These are phyloP conservation scores for Phlebiopsis gigantea DNA, from an alignment of 768 basidiomycete genomes.

Conservation along the genomic window DNA sequence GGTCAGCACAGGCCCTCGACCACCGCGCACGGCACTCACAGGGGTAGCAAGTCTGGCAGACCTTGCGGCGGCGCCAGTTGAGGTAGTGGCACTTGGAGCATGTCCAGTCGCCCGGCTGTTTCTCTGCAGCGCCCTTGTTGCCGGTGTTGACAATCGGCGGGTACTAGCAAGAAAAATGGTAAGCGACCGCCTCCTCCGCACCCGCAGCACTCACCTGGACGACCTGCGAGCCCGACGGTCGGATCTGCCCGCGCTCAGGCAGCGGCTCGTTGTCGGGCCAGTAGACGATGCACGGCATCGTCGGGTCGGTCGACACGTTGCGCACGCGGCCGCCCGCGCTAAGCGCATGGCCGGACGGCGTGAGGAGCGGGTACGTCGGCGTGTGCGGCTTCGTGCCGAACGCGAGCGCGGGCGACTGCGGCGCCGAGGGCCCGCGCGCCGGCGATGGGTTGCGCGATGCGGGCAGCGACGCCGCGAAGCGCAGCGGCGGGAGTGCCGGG, in stretches of 20 bases:
- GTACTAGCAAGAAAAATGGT: conserved; percentile 51
- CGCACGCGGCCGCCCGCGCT: conserved; percentile 74
- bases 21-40: conserved; percentile 42
- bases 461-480: background rate
- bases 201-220: conserved; percentile 39
- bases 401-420: conserved; percentile 12
- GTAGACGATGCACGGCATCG: conserved; percentile 75
- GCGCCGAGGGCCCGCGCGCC: background rate
- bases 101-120: conserved; percentile 56
- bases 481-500: background rate
- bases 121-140: conserved; percentile 82
- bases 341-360: conserved; percentile 77
- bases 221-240: conserved; percentile 51
- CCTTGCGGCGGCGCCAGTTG: conserved; percentile 84
- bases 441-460: conserved; percentile 12
- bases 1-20: conserved; percentile 1
- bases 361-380: conserved; percentile 67
- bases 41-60: conserved; percentile 85
- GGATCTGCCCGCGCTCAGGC: conserved; percentile 71
- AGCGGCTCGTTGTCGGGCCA: conserved; percentile 89
- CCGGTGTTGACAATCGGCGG: conserved; percentile 88
- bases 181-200: too few species aligned
- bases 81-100: conserved; percentile 83
- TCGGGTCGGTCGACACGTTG: conserved; percentile 70
- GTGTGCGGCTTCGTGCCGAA: conserved; percentile 29